These are phyloP conservation scores for Apophysomyces sp. DNA, from an alignment of 371 early-diverging fungal species.

Conservation along the genomic window DNA sequence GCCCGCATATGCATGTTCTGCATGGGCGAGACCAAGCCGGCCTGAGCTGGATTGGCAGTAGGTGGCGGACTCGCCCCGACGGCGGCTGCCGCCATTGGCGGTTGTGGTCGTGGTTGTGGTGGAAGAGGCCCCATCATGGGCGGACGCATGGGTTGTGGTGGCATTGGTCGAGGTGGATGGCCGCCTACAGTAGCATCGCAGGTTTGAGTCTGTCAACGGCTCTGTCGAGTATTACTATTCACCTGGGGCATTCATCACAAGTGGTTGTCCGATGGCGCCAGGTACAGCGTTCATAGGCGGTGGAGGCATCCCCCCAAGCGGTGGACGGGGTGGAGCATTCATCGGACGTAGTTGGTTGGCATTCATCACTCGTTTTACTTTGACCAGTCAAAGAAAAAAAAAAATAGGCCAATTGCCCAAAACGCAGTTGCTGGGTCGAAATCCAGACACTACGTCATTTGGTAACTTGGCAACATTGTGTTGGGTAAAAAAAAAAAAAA, in stretches of 20 bases:
- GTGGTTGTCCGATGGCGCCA: not conserved
- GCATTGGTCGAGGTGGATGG: not conserved
- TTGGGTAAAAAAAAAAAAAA: not conserved
- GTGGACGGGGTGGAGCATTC: slow-evolving; percentile 10
- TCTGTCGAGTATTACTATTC: not conserved
- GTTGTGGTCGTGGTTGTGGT: slow-evolving; percentile 1
- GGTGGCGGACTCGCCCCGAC: not conserved
- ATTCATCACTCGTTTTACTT: slow-evolving; percentile 12
- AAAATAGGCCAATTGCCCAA: not conserved
- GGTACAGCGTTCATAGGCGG: slow-evolving; percentile 11
- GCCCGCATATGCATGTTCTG: slow-evolving; percentile 35
- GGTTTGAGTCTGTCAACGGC: not conserved
- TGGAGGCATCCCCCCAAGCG: slow-evolving; percentile 1
- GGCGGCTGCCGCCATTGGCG: not conserved
- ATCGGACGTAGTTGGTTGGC: slow-evolving; percentile 11
- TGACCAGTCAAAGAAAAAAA: not conserved
- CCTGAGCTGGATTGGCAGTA: slow-evolving; percentile 8
- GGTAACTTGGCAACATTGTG: not conserved
- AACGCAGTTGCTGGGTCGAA: not conserved
- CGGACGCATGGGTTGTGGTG: slow-evolving; percentile 2
- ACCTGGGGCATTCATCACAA: slow-evolving; percentile 1
- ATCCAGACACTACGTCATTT: not conserved
- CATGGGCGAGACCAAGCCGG: slow-evolving; percentile 25
- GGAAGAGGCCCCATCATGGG: not conserved
- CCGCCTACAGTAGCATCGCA: not conserved